Percentiles rank a stretch among this genome's conserved stretches.
Conservation (phyloP, 805 yeast genomes). For the Candida maris region DNA sequence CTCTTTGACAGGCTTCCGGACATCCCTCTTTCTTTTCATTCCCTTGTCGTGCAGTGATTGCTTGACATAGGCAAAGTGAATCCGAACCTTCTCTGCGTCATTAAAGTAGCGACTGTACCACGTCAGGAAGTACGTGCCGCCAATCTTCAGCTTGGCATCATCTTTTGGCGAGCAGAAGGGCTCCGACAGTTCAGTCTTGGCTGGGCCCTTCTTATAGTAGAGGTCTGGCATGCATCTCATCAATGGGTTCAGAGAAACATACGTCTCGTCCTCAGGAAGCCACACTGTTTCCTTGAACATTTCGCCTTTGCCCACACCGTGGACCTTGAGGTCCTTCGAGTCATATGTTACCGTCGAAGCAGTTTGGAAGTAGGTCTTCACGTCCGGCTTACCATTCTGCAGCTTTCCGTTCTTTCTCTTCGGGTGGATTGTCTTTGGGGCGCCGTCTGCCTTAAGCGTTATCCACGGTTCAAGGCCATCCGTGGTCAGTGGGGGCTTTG, state of each 20-base stretch:
- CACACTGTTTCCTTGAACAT: constrained; percentile 50
- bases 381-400: constrained; percentile 64
- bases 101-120: constrained; percentile 75
- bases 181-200: constrained; percentile 51
- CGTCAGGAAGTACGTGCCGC: constrained; percentile 65
- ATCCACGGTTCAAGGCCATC: constrained; percentile 79
- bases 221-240: constrained; percentile 82
- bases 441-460: constrained; percentile 69
- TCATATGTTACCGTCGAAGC: constrained; percentile 53
- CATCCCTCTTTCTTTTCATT: constrained; percentile 39
- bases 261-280: constrained; percentile 69
- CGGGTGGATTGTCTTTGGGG: constrained; percentile 77
- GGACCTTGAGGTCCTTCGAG: constrained; percentile 67
- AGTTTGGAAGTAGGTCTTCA: constrained; percentile 73
- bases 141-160: constrained; percentile 52
- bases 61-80: constrained; percentile 64
- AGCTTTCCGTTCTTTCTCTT: constrained; percentile 69
- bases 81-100: constrained; percentile 54
- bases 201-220: constrained; percentile 61
- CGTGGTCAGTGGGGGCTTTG: constrained; percentile 64
- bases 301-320: constrained; percentile 64
- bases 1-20: constrained; percentile 18
- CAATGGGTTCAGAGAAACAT: constrained; percentile 69
- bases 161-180: constrained; percentile 88
- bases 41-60: constrained; percentile 57